phyloP scores from a whole-genome alignment of 164 flowering plant genomes.

The Liriodendron chinense region DNA sequence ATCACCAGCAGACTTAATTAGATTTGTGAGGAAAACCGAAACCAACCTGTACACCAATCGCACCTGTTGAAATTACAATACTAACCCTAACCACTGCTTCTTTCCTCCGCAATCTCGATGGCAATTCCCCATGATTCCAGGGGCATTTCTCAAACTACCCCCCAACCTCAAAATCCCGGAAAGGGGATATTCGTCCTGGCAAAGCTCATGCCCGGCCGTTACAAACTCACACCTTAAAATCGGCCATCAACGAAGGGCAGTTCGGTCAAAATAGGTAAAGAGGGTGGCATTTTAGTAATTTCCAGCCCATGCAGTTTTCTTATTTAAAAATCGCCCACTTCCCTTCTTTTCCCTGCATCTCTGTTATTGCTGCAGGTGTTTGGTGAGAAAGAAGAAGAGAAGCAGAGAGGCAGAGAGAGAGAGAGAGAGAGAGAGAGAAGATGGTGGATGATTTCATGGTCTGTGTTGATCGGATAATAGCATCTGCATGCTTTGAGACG shows the following conservation, averaged over 20 bases:
- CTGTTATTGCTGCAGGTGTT: background rate
- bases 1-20: no score
- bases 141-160: no score
- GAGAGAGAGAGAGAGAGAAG: slow-evolving; percentile 8
- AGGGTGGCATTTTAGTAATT: background rate
- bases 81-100: no score
- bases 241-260: background rate
- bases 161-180: no score
- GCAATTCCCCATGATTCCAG: no score
- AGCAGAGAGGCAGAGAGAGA: slow-evolving; percentile 4
- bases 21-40: no score
- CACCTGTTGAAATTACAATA: no score
- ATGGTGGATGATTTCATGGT: slow-evolving; percentile 68
- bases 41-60: no score
- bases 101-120: no score
- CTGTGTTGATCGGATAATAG: slow-evolving; percentile 52
- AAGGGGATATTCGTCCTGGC: no score
- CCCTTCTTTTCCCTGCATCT: background rate
- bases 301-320: background rate
- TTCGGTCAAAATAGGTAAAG: background rate
- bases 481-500: slow-evolving; percentile 47
- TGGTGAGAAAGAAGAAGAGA: background rate
- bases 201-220: no score
- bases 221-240: no score
- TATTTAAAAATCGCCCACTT: background rate